Evolutionary conservation across 495 filamentous ascomycete genomes (phyloP), one percentile per base, ranked within the genome.

Genomic region (Xylaria curta): DNA sequence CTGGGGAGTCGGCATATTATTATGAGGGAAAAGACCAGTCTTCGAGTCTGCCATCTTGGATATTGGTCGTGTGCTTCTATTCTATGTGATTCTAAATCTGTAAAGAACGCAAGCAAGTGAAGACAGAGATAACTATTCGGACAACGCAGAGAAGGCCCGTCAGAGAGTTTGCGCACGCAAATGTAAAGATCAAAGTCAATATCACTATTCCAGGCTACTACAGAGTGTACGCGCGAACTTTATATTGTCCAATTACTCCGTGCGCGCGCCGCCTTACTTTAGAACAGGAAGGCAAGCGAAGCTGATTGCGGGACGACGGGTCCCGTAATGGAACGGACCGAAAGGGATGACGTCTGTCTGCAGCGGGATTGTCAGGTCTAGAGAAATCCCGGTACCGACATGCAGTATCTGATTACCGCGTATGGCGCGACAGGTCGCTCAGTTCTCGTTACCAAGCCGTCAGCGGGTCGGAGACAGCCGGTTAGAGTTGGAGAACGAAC

Each of bases 1-100:
- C 56, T 82, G 81, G 13, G 94, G 92, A 36, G 90, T 76, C 40
- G 80, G 80, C 28, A 87, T 92, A 75, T 86, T 89, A 69, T 89
- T 78, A 78, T 90, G 90, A 68, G 83, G 81, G 73, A 92, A 93
- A 66, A 81, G 79, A 28, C 86, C 86, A 65, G 84, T 87, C 61
- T 81, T 83, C 77, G 84, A 84, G 68, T 84, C 70, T 28, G 82
- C 78, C 83, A 85, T 85, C 31, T 68, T 80, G 75, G 15, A 31
- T 56, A 54, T n/a, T 38, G 10, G 21, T 61, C 36, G 40, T 53
- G 53, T 59, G 8, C 60, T 44, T 59, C 12, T 47, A 17, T 7
- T 46, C 38, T 66, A 24, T 8, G 21, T 46, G 9, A 24, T 26
- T 38, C 19, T 44, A 24, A 49, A 61, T 31, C 6, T 24, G 15